These are phyloP conservation scores for Hansenula sp. DNA, from an alignment of 1,139 yeast genomes.

Conservation along the genomic window DNA sequence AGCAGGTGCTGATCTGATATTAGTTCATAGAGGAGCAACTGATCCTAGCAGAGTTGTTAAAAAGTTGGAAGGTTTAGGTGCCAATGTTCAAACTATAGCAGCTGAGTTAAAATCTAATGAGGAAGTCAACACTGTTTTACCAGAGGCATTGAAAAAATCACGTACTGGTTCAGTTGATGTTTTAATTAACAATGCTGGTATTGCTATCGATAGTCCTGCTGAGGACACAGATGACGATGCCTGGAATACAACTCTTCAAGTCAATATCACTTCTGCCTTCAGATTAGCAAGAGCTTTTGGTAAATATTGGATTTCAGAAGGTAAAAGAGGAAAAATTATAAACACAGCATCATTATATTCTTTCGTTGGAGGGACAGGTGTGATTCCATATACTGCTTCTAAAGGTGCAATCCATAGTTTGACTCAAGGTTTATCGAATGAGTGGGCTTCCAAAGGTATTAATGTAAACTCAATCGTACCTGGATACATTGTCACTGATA, in stretches of 20 bases:
- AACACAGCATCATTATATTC: conserved; percentile 54
- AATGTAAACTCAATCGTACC: conserved; percentile 53
- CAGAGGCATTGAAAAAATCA: conserved; percentile 28
- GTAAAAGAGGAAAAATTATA: conserved; percentile 56
- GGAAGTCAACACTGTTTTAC: conserved; percentile 26
- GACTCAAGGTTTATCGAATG: conserved; percentile 47
- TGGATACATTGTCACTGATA: conserved; percentile 50
- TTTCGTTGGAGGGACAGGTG: conserved; percentile 38
- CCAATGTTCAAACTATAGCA: conserved; percentile 14
- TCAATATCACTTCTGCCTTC: conserved; percentile 44
- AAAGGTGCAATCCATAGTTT: conserved; percentile 48
- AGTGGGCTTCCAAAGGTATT: conserved; percentile 48
- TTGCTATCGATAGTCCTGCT: conserved; percentile 33
- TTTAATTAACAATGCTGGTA: conserved; percentile 54
- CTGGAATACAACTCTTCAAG: conserved; percentile 43
- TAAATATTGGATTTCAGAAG: conserved; percentile 34
- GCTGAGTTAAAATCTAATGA: conserved; percentile 26
- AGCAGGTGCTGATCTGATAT: conserved; percentile 33
- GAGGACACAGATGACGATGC: conserved; percentile 35
- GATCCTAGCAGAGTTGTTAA: conserved; percentile 22
- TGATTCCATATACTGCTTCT: conserved; percentile 48
- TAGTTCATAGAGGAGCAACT: conserved; percentile 27
- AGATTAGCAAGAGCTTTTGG: conserved; percentile 44
- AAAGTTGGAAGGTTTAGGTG: conserved; percentile 19
- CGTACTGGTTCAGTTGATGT: conserved; percentile 39